Evolutionary conservation across 177 flowering plant genomes (phyloP), one percentile per base, ranked within the genome.

Genomic region (Tripterygium wilfordii): DNA sequence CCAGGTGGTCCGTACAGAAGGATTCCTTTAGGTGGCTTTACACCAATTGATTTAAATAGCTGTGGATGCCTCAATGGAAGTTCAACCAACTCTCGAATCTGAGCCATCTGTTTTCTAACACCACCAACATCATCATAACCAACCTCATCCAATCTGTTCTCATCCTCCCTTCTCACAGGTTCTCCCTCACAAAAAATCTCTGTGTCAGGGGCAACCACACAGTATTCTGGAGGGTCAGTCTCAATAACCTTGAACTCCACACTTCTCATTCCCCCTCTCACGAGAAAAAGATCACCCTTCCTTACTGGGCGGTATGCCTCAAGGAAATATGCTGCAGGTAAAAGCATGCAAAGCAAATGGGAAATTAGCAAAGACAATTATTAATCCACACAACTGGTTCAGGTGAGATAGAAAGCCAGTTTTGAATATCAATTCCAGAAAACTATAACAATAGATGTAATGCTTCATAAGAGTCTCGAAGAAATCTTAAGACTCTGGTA

Each of bases 41-140:
- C 89, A 45, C 89, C 85, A 57, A 82, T 79, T 12, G 85, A 76
- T 48, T 79, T 79, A 48, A 82, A 82, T 16, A 82, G 75, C 49
- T 82, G 85, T 14, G 88, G 88, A 48, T 82, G 88, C 58, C 88
- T 72, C 26, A 82, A 62, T 9, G 88, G 88, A 60, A 82, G 80
- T 66, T 82, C 88, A 42, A 82, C 88, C 15, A 79, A 51, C 53
- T 82, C 88, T 13, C 88, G 60, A 43, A 82, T 82, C 69, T 79
- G 85, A 56, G 88, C 88, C 88, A 82, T 82, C 65, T 82, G 88
- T 46, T 82, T 82, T 40, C 88, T 62, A 14, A 82, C 88, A 22
- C 88, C 88, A 72, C 88, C 88, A 51, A 82, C 88, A 70, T 82
- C 88, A 63, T 82, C 88, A 67, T 82, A 82, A 42, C 88, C 88